Base-by-base conservation (phyloP, 2,329 filamentous ascomycete species). In the Chaetomiaceae sp. region DNA sequence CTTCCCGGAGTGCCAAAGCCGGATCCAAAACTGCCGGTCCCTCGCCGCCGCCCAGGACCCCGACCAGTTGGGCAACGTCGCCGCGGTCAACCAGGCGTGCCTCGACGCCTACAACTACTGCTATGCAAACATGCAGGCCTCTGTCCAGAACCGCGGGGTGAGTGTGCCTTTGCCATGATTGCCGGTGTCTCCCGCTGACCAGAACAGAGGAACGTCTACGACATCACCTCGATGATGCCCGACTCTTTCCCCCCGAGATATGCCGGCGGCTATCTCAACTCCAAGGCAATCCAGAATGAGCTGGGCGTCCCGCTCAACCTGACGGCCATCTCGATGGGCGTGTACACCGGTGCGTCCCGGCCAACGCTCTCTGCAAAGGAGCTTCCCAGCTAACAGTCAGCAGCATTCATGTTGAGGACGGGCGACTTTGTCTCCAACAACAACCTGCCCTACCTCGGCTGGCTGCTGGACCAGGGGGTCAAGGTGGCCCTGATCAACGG, bases 221-320 rank as follows among this genome's bases (percentile, higher is more conserved):
- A 85, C 56, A 75, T 85, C 38, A 74, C 76, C 0, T 72, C 77
- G 8, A 67, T 70, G 2, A 58, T 68, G 12, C 71, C 71, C 0
- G 74, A 76, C 20, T 72, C 77, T 0, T 80, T 78, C 46, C 78
- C 78, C 0, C 71, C 74, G 2, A 68, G 71, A 19, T 82, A 76
- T 63, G 75, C 74, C 47, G 64, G 71, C 1, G 80, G 78, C 1
- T 85, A 71, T 63, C 69, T 85, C 42, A 83, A 80, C 64, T 72
- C 76, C 36, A 66, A 71, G 2, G 74, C 75, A 61, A 75, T 84
- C 0, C 82, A 83, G 62, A 64, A 68, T 3, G 78, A 75, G 0
- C 73, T 86, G 1, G 83, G 83, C 7, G 77, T 82, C 0, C 79
- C 79, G 0, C 65, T 84, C 27, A 84, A 85, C 66, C 84, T 75